These are phyloP conservation scores for Linnemannia hyalina DNA, from an alignment of 192 early-diverging fungal genomes.

Conservation along the genomic window DNA sequence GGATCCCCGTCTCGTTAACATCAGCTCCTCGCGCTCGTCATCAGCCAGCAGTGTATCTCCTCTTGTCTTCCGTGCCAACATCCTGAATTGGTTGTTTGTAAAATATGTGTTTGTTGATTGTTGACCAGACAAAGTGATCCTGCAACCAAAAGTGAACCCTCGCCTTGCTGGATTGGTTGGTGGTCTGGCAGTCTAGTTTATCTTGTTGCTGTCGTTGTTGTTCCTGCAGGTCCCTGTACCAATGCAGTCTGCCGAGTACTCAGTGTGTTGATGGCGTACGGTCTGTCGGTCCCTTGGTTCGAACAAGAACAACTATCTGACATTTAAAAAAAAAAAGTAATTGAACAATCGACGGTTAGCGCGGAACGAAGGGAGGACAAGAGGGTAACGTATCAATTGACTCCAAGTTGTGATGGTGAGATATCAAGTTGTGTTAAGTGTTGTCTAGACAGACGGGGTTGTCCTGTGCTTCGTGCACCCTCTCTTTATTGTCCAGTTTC, in stretches of 20 bases:
- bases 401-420: not conserved
- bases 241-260: no score
- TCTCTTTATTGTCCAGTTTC: not conserved
- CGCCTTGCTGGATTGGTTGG: not conserved
- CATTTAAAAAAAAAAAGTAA: not conserved
- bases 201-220: not conserved
- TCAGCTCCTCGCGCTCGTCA: slow-evolving; percentile 50
- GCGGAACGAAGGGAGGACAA: not conserved
- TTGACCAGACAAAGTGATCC: not conserved
- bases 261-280: no score
- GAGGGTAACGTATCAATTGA: not conserved
- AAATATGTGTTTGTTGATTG: not conserved
- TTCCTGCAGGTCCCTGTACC: no score
- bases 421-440: not conserved
- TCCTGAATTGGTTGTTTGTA: not conserved
- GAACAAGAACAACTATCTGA: not conserved
- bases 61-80: slow-evolving; percentile 32
- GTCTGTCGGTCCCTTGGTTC: not conserved
- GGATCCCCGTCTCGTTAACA: slow-evolving; percentile 42
- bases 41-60: slow-evolving; percentile 27
- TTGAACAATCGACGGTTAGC: not conserved
- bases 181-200: not conserved
- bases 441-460: not conserved
- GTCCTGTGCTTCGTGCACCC: not conserved
- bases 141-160: not conserved